Base-by-base conservation (phyloP, 1,139 yeast genomes). In the Lodderomyces oxycetoniae region DNA sequence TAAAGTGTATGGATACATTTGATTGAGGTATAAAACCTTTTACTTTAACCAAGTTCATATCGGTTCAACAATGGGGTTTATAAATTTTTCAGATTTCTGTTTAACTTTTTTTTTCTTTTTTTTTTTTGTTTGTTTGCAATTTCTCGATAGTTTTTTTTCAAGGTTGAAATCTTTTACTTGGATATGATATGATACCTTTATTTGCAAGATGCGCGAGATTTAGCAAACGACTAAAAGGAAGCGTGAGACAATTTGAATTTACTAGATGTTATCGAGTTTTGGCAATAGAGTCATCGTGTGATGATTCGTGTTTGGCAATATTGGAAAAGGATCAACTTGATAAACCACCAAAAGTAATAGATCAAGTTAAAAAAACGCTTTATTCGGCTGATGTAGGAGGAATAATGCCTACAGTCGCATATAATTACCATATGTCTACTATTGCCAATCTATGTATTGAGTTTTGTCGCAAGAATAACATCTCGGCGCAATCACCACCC, bases 201-300 rank as follows among this genome's bases (percentile, higher is more conserved):
- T 7, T 24, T 7, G 7, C 26, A 10, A 24, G n/a, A 10, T 6
- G 26, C 23, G 8, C 23, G 23, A 20, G 23, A n/a, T 20, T 9
- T 20, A 9, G 8, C 23, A 20, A 9, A 20, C 23, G 23, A 20
- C n/a, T n/a, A n/a, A n/a, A n/a, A n/a, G n/a, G n/a, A n/a, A n/a
- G n/a, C n/a, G n/a, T n/a, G n/a, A n/a, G n/a, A n/a, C 26, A 14
- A 10, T 14, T 24, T 7, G 14, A n/a, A 14, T 14, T 6, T 10
- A 6, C 7, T 10, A 24, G 26, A 24, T 6, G 12, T 12, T 88
- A 87, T 56, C 70, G 69, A 32, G 93, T 88, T 0, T 61, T 91
- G 17, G 93, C 96, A 0, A 75, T 91, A 12, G 98, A 91, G 51
- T 79, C 95, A 0, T 87, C 96, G 0, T 93, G 99, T 52, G 99